phyloP scores from a whole-genome alignment of 257 asterid genomes.

The Euphrasia confusa region DNA sequence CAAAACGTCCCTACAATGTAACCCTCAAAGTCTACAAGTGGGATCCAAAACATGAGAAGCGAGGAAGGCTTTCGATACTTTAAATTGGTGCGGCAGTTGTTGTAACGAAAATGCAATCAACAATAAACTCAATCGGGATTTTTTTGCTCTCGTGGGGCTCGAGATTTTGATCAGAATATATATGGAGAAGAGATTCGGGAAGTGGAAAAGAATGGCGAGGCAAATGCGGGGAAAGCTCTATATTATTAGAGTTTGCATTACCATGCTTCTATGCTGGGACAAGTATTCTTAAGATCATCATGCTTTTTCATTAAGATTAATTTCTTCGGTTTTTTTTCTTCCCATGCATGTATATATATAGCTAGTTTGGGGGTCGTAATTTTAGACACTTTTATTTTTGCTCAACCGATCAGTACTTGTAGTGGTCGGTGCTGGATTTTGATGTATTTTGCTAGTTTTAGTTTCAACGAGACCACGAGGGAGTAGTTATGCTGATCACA shows the following conservation, averaged over 20 bases:
- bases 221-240: slow-evolving; percentile 39
- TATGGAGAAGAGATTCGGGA: slow-evolving; percentile 33
- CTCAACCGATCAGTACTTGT: too few species aligned
- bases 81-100: slow-evolving; percentile 9
- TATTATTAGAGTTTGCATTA: slow-evolving; percentile 43
- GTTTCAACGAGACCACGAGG: too few species aligned
- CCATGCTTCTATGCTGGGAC: slow-evolving; percentile 46
- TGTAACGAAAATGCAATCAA: neutral
- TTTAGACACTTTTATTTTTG: too few species aligned
- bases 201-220: slow-evolving; percentile 44
- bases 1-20: slow-evolving; percentile 40
- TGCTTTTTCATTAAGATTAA: neutral
- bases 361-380: too few species aligned
- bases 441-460: too few species aligned
- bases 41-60: neutral
- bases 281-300: slow-evolving; percentile 23
- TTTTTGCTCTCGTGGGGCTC: neutral
- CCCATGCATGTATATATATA: too few species aligned
- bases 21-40: neutral
- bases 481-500: too few species aligned
- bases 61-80: neutral
- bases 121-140: neutral
- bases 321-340: neutral
- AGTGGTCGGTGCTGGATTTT: too few species aligned
- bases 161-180: neutral